Conservation (phyloP, 192 early-diverging fungal species). For the Coemansia sp. region DNA sequence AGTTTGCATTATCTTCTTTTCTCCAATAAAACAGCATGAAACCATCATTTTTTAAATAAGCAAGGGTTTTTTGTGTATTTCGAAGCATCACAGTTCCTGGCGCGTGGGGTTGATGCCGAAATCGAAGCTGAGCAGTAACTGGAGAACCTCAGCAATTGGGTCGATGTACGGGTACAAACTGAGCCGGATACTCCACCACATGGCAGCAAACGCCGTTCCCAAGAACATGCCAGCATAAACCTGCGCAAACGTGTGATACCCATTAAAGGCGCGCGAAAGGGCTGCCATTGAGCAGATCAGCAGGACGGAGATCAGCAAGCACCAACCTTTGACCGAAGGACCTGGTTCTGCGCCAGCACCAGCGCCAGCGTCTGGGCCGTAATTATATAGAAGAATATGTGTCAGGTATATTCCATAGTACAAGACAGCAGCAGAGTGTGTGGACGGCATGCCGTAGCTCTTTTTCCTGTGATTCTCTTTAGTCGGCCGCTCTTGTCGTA, state of each 20-base stretch:
- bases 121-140: too few relatives aligned
- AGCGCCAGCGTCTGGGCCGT: background rate
- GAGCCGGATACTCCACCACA: conserved; percentile 28
- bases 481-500: conserved; percentile 37
- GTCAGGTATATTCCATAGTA: conserved; percentile 30
- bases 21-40: too few relatives aligned
- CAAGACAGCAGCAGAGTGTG: conserved; percentile 34
- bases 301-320: background rate
- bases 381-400: background rate
- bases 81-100: too few relatives aligned
- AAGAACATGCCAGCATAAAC: conserved; percentile 33
- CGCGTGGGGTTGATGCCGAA: too few relatives aligned
- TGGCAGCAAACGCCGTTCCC: conserved; percentile 23
- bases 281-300: conserved; percentile 17
- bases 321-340: background rate
- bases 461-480: background rate
- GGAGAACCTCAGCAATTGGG: background rate
- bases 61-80: too few relatives aligned
- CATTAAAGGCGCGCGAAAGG: conserved; percentile 37
- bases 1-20: conserved; percentile 4
- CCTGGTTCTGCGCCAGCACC: background rate
- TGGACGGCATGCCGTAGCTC: conserved; percentile 53
- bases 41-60: too few relatives aligned
- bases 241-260: conserved; percentile 38
- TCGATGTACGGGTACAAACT: conserved; percentile 10